phyloP scores from a whole-genome alignment of 495 filamentous ascomycete genomes.

The Penicillium waksmanii region DNA sequence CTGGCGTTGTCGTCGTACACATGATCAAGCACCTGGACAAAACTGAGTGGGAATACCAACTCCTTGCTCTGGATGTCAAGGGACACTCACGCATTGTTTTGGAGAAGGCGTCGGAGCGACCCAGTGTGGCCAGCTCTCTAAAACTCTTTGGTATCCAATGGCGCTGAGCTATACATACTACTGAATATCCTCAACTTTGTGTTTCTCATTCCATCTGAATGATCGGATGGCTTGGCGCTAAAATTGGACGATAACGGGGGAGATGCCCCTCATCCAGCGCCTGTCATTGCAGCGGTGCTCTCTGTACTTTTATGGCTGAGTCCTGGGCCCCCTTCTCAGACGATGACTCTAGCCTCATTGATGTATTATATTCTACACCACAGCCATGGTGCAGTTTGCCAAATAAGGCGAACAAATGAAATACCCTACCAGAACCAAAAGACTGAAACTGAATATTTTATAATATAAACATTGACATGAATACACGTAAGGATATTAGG shows the following conservation, averaged over 20 bases:
- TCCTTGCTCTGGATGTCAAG: conserved; percentile 78
- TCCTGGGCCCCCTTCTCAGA: conserved; percentile 4
- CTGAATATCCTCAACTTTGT: too few species aligned
- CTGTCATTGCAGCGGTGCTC: background rate
- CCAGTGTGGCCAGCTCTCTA: conserved; percentile 43
- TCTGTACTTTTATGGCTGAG: conserved; percentile 19
- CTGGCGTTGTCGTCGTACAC: conserved; percentile 76
- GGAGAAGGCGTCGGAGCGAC: conserved; percentile 47
- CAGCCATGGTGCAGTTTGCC: conserved; percentile 1
- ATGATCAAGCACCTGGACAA: conserved; percentile 68
- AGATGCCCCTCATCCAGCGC: background rate
- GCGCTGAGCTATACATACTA: conserved; percentile 35
- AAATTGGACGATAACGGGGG: background rate
- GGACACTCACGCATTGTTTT: conserved; percentile 56
- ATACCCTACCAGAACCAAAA: background rate
- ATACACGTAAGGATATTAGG: conserved; percentile 25
- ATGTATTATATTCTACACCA: conserved; percentile 21
- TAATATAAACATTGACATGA: conserved; percentile 27
- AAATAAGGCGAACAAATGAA: background rate
- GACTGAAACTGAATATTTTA: conserved; percentile 7
- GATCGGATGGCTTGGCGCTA: background rate
- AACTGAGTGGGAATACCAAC: conserved; percentile 75
- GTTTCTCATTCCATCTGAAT: background rate
- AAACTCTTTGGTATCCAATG: conserved; percentile 58
- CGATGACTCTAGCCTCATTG: conserved; percentile 7